Evolutionary conservation across 805 yeast species (phyloP), one percentile per base, ranked within the genome.

Genomic region (Lipomyces chichibuensis): DNA sequence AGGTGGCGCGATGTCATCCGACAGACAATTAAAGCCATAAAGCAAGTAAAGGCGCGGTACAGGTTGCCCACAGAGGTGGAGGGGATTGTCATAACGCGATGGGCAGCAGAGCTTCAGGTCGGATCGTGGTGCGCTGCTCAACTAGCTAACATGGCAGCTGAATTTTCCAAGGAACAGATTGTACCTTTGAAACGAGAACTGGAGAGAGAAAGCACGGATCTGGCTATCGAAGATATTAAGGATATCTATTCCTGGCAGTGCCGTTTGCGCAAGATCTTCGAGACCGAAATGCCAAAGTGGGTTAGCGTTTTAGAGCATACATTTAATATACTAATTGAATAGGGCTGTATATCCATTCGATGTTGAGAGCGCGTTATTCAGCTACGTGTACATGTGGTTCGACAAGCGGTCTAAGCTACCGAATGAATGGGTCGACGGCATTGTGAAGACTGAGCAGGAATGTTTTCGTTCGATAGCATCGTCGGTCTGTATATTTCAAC

Each of bases 351-450:
- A 13, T 43, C 79, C 83, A 1, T 84, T 88, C 68, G 80, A 86
- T 61, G 73, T 87, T 33, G 96, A 91, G 72, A 74, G 75, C 7
- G 80, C 84, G 63, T 87, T 90, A 74, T 84, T 78, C 67, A 84
- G 83, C 51, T 84, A 80, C 71, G 66, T 85, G 23, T 74, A 77
- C 23, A 73, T 74, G 23, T 78, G 86, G 70, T 82, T 84, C 46
- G 78, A 77, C 20, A 72, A 74, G 1, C 84, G 88, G 62, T 79
- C 84, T 1, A 77, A 75, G 8, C 82, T 82, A 64, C 80, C 89
- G 3, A 66, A 74, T 2, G 75, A 79, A 3, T 84, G 86, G 72
- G 85, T 88, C 3, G 78, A 81, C 17, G 82, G 84, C 39, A 86
- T 93, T 0, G 74, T 91, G 2, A 79, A 80, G 8, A 82, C 80